Evolutionary conservation across 2,329 filamentous ascomycete species (phyloP).

Genomic region (Lecanicillium sp.): DNA sequence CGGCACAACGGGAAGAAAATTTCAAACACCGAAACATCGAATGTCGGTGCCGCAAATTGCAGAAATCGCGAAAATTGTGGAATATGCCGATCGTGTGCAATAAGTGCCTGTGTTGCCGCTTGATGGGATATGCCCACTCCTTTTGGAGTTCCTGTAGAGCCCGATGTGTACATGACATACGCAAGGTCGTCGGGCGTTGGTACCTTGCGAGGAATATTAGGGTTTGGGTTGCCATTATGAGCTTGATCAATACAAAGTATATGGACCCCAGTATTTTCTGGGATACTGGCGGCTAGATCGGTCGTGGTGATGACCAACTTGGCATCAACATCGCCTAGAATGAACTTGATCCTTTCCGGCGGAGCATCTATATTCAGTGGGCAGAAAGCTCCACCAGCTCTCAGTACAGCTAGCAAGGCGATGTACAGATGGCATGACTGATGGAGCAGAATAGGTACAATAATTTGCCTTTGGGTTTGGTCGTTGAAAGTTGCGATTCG

Average conservation of each 20-base stretch:
- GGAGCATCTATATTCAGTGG: constrained; percentile 75
- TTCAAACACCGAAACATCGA: constrained; percentile 92
- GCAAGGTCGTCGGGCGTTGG: constrained; percentile 46
- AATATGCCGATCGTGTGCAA: constrained; percentile 73
- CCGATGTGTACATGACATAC: constrained; percentile 92
- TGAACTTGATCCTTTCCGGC: constrained; percentile 68
- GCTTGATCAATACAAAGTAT: constrained; percentile 29
- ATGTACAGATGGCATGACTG: constrained; percentile 75
- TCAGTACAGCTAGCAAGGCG: constrained; percentile 67
- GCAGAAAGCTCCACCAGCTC: constrained; percentile 79
- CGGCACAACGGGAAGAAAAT: constrained; percentile 82
- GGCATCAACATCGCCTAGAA: constrained; percentile 69
- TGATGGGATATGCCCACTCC: constrained; percentile 76
- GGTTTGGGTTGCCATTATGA: not conserved
- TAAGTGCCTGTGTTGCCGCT: constrained; percentile 71
- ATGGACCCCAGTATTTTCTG: constrained; percentile 20
- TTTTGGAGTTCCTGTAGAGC: constrained; percentile 83
- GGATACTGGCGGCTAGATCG: constrained; percentile 34
- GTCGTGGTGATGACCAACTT: constrained; percentile 57
- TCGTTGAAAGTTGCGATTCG: constrained; percentile 28
- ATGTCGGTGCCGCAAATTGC: constrained; percentile 87
- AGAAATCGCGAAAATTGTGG: constrained; percentile 73
- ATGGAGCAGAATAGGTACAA: constrained; percentile 71
- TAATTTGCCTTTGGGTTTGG: constrained; percentile 22
- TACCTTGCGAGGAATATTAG: not conserved